Evolutionary conservation across 805 yeast genomes (phyloP), one percentile per base, ranked within the genome.

Genomic region (Torulaspora maleeae): DNA sequence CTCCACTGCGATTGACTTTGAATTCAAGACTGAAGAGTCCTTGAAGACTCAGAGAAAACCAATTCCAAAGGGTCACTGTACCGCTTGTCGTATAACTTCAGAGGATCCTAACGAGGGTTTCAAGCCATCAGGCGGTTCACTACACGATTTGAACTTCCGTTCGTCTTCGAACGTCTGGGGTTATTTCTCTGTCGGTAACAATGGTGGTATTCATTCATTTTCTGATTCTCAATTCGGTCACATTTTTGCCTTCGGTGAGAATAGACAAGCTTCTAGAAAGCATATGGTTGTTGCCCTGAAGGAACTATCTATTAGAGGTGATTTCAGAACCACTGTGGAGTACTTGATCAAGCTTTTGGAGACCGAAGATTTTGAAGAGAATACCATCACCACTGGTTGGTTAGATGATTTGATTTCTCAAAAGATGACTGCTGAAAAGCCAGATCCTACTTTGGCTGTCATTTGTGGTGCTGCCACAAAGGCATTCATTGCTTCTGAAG

Each of bases 41-140:
- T 73, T 80, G 53, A 76, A 80, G 56, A 77, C 83, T 45, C 99
- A 93, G 73, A 82, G 97, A 68, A 80, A 80, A 58, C 99, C 99
- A 29, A 78, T 76, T 56, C 99, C 99, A 59, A 89, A 88, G 74
- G 99, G 99, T 49, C 99, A 93, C 70, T 86, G 96, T 70, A 93
- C 98, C 38, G 99, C 99, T 42, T 91, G 98, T 73, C 89, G 99
- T 75, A 93, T 93, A 68, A 93, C 99, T 28, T 87, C 96, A 11
- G 99, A 93, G 71, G 99, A 93, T 71, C 99, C 99, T 39, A 95
- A 95, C 64, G 97, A 91, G 73, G 99, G 99, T 39, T 93, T 93
- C 79, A 93, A 93, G 70, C 99, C 99, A 43, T 86, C 96, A 33
- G 95, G 96, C 63, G 99, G 99, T 73, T 80, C 89, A 44, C 77